A percentile compares a stretch with the other conserved stretches of the same genome.
Conservation (phyloP, 2,329 filamentous ascomycete genomes). For the Alternaria angustiovoidea region DNA sequence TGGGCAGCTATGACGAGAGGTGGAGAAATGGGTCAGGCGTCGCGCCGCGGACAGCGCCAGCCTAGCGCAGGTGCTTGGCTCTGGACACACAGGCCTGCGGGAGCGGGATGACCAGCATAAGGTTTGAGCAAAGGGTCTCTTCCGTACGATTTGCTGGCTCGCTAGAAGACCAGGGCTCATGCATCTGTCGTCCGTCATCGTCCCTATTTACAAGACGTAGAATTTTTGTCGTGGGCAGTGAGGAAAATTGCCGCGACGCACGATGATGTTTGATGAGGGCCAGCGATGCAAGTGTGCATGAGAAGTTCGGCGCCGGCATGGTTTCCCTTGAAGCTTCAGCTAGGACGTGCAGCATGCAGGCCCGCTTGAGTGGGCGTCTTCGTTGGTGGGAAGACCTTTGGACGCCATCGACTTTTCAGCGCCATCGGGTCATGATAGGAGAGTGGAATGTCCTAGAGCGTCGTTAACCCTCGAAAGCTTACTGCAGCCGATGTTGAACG, state of each 20-base stretch:
- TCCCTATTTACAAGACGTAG: neutral
- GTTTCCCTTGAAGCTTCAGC: slow-evolving; percentile 28
- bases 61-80: slow-evolving; percentile 37
- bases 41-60: slow-evolving; percentile 36
- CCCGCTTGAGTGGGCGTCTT: slow-evolving; percentile 35
- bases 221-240: slow-evolving; percentile 16
- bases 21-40: slow-evolving; percentile 31
- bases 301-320: slow-evolving; percentile 34
- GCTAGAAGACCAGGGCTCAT: slow-evolving; percentile 27
- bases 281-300: slow-evolving; percentile 34
- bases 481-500: slow-evolving; percentile 11
- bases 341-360: slow-evolving; percentile 38
- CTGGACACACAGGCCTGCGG: slow-evolving; percentile 43
- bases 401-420: slow-evolving; percentile 33
- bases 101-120: slow-evolving; percentile 52
- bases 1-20: slow-evolving; percentile 37
- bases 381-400: slow-evolving; percentile 25
- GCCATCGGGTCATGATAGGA: slow-evolving; percentile 34
- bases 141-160: slow-evolving; percentile 28
- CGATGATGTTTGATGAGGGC: slow-evolving; percentile 33
- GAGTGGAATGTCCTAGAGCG: slow-evolving; percentile 11
- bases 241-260: slow-evolving; percentile 26
- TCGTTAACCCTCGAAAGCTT: slow-evolving; percentile 1
- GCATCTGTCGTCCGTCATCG: slow-evolving; percentile 12
- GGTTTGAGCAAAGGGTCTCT: slow-evolving; percentile 45